Base-by-base conservation (phyloP, 1,284 basidiomycete genomes). In the Marasmius sp. region DNA sequence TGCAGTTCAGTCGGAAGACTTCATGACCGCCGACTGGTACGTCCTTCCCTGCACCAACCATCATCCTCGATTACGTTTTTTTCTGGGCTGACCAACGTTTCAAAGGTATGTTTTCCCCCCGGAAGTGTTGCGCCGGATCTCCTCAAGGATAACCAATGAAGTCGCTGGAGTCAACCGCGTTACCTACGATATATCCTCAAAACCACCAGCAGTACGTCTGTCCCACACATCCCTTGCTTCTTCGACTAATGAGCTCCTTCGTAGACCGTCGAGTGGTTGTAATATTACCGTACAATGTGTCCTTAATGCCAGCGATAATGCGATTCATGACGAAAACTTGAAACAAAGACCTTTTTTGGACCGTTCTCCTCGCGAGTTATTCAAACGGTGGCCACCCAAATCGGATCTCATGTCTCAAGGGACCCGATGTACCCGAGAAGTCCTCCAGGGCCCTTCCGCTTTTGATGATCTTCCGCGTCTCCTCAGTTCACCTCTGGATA, bases 71-170 rank as follows among this genome's bases (percentile, higher is more conserved):
- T 53, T 38, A 11, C 16, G 34, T 39, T 57, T 45, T 37, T 11
- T 50, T 34, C 27, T 18, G 52, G 59, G 34, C 48, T 27, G 27
- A 27, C 5, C 2, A 54, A 50, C 20, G 12, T 43, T 43, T 58
- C 12, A 6, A 67, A 92, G 91, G 92, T 96, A 92, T 79, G 89
- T 94, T 34, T 99, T 99, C 85, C 95, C 97, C n/a, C 80, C 94
- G 20, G 90, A 92, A 51, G 90, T 99, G 18, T 79, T 99, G 63
- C 88, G 92, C 68, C 89, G 91, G 70, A 95, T 99, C 69, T 98
- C 95, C 20, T 97, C 94, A 59, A 86, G 97, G 60, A 99, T 99
- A 71, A 99, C 97, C 50, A 99, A 99, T 77, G 97, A 99, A 79
- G 95, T 97, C 6, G 79, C 82, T 66, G 97, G 97, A 27, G 89